Evolutionary conservation across 2,329 filamentous ascomycete species (phyloP).

Genomic region (Immersiporthe knoxdaviesiana): DNA sequence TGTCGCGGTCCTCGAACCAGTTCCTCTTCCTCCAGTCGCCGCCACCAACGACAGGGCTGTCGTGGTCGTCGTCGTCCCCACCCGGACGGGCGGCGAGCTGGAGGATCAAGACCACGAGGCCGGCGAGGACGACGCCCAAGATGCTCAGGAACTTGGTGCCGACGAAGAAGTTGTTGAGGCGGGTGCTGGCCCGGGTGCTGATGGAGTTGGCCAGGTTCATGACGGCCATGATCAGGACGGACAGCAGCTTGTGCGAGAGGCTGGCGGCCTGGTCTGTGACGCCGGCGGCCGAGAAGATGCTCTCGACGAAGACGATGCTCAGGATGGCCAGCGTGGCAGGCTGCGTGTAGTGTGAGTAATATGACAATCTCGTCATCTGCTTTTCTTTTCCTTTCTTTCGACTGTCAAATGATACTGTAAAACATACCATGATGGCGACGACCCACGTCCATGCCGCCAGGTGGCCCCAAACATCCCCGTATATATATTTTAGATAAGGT

Average conservation of each 20-base stretch:
- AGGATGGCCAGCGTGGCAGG: constrained; percentile 67
- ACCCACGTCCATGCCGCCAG: constrained; percentile 69
- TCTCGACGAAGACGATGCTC: constrained; percentile 66
- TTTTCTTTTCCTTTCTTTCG: too few relatives aligned
- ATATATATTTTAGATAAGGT: constrained; percentile 64
- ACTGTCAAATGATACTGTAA: too few relatives aligned
- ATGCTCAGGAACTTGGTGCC: constrained; percentile 57
- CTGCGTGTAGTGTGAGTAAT: not conserved
- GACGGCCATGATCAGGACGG: constrained; percentile 50
- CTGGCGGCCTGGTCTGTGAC: constrained; percentile 48
- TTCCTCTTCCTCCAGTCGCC: constrained; percentile 55
- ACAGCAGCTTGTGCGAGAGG: constrained; percentile 55
- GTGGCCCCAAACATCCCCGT: constrained; percentile 64
- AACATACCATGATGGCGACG: constrained; percentile 56
- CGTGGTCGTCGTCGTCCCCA: constrained; percentile 35
- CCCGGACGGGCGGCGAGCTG: constrained; percentile 43
- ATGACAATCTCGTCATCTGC: not conserved
- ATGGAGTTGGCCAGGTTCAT: constrained; percentile 58
- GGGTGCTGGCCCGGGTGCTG: constrained; percentile 58
- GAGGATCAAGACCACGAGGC: constrained; percentile 49
- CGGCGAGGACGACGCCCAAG: constrained; percentile 51
- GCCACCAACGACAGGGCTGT: constrained; percentile 42
- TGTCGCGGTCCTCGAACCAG: constrained; percentile 60
- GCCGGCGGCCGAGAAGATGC: constrained; percentile 57
- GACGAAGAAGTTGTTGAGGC: constrained; percentile 60